These are phyloP conservation scores for Myriangium duriaei DNA, from an alignment of 2,329 filamentous ascomycete genomes.

Conservation along the genomic window DNA sequence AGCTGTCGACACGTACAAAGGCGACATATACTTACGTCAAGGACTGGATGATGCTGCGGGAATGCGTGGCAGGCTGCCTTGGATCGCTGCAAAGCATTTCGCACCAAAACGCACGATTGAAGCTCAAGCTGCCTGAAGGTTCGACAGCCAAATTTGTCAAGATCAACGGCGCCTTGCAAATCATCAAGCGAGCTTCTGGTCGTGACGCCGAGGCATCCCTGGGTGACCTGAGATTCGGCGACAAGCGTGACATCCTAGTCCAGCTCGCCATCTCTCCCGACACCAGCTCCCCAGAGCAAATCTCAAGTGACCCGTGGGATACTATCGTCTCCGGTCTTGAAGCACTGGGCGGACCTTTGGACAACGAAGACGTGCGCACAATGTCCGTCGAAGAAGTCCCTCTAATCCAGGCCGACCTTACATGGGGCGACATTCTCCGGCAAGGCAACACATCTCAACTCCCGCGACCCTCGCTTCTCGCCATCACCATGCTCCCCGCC, in stretches of 20 bases:
- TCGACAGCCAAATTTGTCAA: conserved; percentile 98
- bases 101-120: conserved; percentile 97
- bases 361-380: conserved; percentile 71
- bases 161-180: conserved; percentile 90
- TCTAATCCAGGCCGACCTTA: conserved; percentile 85
- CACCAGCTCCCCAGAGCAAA: conserved; percentile 64
- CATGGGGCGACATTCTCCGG: conserved; percentile 83
- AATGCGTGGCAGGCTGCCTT: conserved; percentile 86
- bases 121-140: conserved; percentile 84
- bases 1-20: conserved; percentile 88
- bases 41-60: conserved; percentile 99
- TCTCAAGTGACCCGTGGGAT: conserved; percentile 93
- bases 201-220: conserved; percentile 86
- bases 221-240: conserved; percentile 86
- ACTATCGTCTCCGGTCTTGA: conserved; percentile 92
- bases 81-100: conserved; percentile 86
- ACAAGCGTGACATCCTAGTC: conserved; percentile 88
- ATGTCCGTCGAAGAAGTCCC: conserved; percentile 89
- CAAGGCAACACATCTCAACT: conserved; percentile 79
- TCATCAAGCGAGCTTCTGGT: conserved; percentile 89
- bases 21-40: conserved; percentile 97
- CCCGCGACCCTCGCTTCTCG: conserved; percentile 76
- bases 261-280: conserved; percentile 89
- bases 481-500: conserved; percentile 87
- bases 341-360: conserved; percentile 75